A percentile compares a stretch with the other conserved stretches of the same genome.
Evolutionary conservation across 805 yeast genomes (phyloP).

Genomic region (Kockiozyma suomiensis): DNA sequence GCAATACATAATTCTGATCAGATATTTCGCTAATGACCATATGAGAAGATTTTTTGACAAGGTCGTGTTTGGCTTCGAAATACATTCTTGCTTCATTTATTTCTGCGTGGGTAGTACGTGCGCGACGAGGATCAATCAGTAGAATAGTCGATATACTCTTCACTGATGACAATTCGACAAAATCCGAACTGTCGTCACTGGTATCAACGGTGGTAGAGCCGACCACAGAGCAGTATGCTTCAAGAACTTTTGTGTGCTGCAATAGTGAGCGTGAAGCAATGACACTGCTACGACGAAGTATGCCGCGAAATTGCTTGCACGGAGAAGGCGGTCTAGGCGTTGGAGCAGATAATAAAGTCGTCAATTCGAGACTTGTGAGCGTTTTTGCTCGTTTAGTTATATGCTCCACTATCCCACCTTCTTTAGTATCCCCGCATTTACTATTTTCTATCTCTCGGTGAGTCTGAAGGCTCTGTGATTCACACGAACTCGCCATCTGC

Average conservation of each 20-base stretch:
- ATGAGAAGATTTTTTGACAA: neutral
- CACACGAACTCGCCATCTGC: slow-evolving; percentile 1
- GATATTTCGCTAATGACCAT: neutral
- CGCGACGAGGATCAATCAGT: neutral
- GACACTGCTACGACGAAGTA: neutral
- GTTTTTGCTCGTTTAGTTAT: slow-evolving; percentile 8
- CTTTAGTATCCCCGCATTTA: neutral
- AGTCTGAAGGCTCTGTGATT: neutral
- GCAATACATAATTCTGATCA: neutral
- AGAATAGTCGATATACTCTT: neutral
- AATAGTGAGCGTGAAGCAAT: neutral
- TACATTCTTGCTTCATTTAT: neutral
- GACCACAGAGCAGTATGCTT: neutral
- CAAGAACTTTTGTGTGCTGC: neutral
- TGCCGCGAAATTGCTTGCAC: no score
- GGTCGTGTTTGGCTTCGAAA: neutral
- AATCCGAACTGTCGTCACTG: no score
- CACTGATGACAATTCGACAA: no score
- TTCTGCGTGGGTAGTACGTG: neutral
- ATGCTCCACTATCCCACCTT: neutral
- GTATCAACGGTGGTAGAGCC: no score
- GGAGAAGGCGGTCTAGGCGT: no score
- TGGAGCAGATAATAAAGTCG: neutral
- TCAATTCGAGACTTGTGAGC: slow-evolving; percentile 7
- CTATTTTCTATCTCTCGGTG: neutral